These are phyloP conservation scores for Cucumis hystrix DNA, from an alignment of 306 rosid genomes.

Conservation along the genomic window DNA sequence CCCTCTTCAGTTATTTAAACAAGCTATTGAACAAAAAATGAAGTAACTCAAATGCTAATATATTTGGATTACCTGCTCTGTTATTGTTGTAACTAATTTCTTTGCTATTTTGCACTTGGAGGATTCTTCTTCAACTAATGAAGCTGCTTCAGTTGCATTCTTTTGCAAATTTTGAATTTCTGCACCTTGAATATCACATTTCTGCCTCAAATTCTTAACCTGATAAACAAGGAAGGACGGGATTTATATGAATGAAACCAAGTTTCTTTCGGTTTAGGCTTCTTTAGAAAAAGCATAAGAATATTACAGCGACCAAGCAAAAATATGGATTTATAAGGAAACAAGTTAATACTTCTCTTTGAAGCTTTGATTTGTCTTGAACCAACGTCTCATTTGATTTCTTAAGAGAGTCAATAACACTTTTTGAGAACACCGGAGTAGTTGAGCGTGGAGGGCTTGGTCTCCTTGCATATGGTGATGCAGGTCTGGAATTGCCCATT, in stretches of 20 bases:
- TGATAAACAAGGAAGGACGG: constrained; percentile 19
- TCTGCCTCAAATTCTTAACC: constrained; percentile 51
- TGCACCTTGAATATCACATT: constrained; percentile 40
- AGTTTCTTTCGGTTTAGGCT: background rate
- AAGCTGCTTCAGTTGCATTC: constrained; percentile 26
- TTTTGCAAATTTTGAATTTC: constrained; percentile 44
- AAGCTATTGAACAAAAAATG: background rate
- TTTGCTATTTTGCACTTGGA: constrained; percentile 38
- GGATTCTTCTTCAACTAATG: constrained; percentile 41
- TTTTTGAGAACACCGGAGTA: constrained; percentile 66
- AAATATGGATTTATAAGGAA: constrained; percentile 5
- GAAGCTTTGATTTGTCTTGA: constrained; percentile 58
- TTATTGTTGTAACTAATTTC: constrained; percentile 39
- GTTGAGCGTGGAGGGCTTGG: constrained; percentile 73
- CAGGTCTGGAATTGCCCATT: constrained; percentile 27
- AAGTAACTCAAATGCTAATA: background rate
- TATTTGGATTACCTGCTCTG: constrained; percentile 50
- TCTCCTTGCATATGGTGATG: constrained; percentile 52
- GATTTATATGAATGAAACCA: background rate
- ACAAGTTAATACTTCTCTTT: constrained; percentile 40
- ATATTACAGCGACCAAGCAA: background rate
- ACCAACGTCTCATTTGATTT: constrained; percentile 49
- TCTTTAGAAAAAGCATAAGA: background rate
- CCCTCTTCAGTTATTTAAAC: background rate
- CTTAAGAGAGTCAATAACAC: constrained; percentile 68